Evolutionary conservation across 352 stramenopile genomes (phyloP).

Genomic region (Detonula confervacea): DNA sequence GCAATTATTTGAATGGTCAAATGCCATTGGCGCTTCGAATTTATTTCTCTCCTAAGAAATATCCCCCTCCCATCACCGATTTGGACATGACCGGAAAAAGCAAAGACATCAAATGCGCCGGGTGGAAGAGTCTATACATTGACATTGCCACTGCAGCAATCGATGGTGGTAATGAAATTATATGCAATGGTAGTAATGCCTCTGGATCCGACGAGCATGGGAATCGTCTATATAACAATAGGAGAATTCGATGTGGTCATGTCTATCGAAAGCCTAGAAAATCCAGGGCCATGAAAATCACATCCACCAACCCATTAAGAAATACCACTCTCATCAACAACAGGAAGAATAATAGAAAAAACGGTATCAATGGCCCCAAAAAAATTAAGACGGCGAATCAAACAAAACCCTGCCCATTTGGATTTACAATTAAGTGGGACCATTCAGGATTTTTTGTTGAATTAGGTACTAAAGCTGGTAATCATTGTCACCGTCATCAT

Average conservation of each 20-base stretch:
- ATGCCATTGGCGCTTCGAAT: neutral
- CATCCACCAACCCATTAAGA: neutral
- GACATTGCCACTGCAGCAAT: neutral
- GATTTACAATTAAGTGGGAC: conserved; percentile 12
- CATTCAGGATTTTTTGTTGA: conserved; percentile 1
- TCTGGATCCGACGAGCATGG: neutral
- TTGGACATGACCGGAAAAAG: neutral
- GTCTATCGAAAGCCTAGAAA: neutral
- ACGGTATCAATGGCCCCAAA: neutral
- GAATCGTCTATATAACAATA: neutral
- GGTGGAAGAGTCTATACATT: neutral
- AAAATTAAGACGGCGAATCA: too few relatives aligned
- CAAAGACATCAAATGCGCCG: neutral
- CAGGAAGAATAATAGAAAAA: neutral
- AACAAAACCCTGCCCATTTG: too few relatives aligned
- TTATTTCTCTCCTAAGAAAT: neutral
- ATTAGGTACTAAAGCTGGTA: neutral
- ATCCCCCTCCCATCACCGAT: neutral
- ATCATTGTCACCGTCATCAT: neutral
- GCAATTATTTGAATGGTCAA: neutral
- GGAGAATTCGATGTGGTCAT: neutral
- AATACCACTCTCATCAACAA: conserved; percentile 1
- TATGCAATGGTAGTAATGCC: neutral
- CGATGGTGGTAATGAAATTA: conserved; percentile 1
- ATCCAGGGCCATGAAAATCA: neutral